Base-by-base conservation (phyloP, 73 alveolate species). In the Durusdinium trenchii region DNA sequence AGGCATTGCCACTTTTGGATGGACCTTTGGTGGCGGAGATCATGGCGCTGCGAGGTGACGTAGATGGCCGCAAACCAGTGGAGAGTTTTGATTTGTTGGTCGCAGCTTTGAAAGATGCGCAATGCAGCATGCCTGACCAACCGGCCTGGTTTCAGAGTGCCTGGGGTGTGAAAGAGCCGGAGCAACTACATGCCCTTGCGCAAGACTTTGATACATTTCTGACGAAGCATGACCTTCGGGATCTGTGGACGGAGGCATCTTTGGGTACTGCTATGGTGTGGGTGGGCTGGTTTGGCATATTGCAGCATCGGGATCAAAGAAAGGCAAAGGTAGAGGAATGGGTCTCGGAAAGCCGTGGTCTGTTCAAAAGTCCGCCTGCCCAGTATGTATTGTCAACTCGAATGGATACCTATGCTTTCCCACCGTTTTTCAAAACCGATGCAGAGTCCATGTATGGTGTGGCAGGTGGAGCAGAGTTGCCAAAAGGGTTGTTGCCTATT, bases 231-330 rank as follows among this genome's bases (percentile, higher is more conserved):
- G 81, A 18, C 16, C 42, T 67, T 28, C 36, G 81, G 3, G 81
- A 28, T 18, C 46, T 67, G 18, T 67, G 81, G 81, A 32, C 81
- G 16, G 32, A n/a, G 36, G 81, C 42, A 42, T 28, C 81, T 9
- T n/a, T 30, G 81, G 81, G 81, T 42, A 67, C 81, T n/a, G 16
- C 32, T 20, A 67, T 67, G 81, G 81, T 67, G 81, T 67, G 81
- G 81, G 42, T 67, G 45, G 81, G 45, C 42, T 67, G 81, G 81
- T 67, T 67, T 67, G 81, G 45, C 20, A 67, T 67, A 26, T 67
- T 67, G 42, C 36, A 67, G 32, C 45, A 67, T 30, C 81, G 42
- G 20, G 42, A 28, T 14, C 36, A n/a, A n/a, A 67, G 42, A 42
- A 67, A n/a, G 42, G 43, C 81, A n/a, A 18, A 32, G 43, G 81